These are phyloP conservation scores for Bauhinia variegata DNA, from an alignment of 306 rosid genomes.

Conservation along the genomic window DNA sequence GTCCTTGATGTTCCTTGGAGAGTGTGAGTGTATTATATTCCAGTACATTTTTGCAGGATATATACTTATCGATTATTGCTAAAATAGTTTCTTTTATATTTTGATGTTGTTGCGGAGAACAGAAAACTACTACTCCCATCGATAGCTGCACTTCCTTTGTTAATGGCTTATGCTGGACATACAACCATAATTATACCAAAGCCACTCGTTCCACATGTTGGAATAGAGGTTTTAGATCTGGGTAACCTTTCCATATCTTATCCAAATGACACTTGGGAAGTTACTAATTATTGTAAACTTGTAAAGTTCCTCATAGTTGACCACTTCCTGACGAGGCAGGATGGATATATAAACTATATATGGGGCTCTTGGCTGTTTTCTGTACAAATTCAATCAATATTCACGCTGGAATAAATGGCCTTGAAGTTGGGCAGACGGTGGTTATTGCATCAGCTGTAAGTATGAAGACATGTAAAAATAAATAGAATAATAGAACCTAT, in stretches of 20 bases:
- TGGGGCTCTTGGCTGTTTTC: slow-evolving; percentile 94
- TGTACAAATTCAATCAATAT: slow-evolving; percentile 96
- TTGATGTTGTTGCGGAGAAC: slow-evolving; percentile 55
- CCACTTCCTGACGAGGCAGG: slow-evolving; percentile 50
- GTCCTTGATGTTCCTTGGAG: slow-evolving; percentile 99
- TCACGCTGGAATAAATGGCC: slow-evolving; percentile 92
- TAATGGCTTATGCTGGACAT: slow-evolving; percentile 99
- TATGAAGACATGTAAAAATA: slow-evolving; percentile 29
- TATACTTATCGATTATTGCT: slow-evolving; percentile 34
- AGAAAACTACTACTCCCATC: slow-evolving; percentile 90
- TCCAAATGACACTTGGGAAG: slow-evolving; percentile 24
- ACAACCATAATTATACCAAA: slow-evolving; percentile 92
- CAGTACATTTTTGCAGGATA: slow-evolving; percentile 20
- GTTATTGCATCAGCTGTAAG: slow-evolving; percentile 84
- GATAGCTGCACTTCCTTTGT: slow-evolving; percentile 89
- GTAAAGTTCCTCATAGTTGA: slow-evolving; percentile 8
- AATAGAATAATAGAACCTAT: slow-evolving; percentile 2
- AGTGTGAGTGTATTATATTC: slow-evolving; percentile 70
- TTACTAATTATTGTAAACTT: slow-evolving; percentile 30
- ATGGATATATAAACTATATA: slow-evolving; percentile 87
- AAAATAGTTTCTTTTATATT: slow-evolving; percentile 23
- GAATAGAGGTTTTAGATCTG: slow-evolving; percentile 74
- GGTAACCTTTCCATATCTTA: slow-evolving; percentile 60
- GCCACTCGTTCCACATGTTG: slow-evolving; percentile 79
- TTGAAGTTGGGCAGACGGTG: slow-evolving; percentile 92